Evolutionary conservation across 2,329 filamentous ascomycete species (phyloP).

Genomic region (Monilinia laxa): DNA sequence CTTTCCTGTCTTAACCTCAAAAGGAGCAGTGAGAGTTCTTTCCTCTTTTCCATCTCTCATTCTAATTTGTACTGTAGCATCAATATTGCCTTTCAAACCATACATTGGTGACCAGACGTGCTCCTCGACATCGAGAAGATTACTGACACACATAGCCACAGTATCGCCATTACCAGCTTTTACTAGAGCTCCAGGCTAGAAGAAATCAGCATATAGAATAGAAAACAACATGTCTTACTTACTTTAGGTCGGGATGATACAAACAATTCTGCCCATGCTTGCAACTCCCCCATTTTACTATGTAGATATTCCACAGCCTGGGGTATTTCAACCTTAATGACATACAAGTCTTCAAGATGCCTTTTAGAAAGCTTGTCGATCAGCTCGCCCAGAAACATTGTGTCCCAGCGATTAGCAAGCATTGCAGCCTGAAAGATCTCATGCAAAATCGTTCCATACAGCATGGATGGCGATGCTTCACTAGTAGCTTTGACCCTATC

Average conservation of each 20-base stretch:
- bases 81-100: slow-evolving; percentile 94
- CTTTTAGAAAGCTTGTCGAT: slow-evolving; percentile 69
- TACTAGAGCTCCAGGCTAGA: slow-evolving; percentile 66
- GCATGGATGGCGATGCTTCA: slow-evolving; percentile 73
- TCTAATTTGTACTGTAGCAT: slow-evolving; percentile 88
- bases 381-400: slow-evolving; percentile 61
- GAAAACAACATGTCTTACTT: slow-evolving; percentile 29
- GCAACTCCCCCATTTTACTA: slow-evolving; percentile 79
- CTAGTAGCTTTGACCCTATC: slow-evolving; percentile 91
- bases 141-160: slow-evolving; percentile 81
- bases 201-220: slow-evolving; percentile 22
- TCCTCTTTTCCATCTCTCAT: slow-evolving; percentile 68
- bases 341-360: slow-evolving; percentile 86
- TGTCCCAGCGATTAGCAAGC: slow-evolving; percentile 78
- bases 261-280: slow-evolving; percentile 80
- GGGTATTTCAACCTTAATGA: slow-evolving; percentile 72
- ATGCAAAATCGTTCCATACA: slow-evolving; percentile 92
- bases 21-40: slow-evolving; percentile 78
- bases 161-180: slow-evolving; percentile 76
- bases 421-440: slow-evolving; percentile 93
- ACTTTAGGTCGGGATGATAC: slow-evolving; percentile 69
- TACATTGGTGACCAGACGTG: slow-evolving; percentile 99
- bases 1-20: slow-evolving; percentile 94
- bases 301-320: slow-evolving; percentile 77
- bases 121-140: slow-evolving; percentile 93